A percentile compares a stretch with the other conserved stretches of the same genome.
Conservation (phyloP, 495 filamentous ascomycete genomes). For the Penicillium silybi region DNA sequence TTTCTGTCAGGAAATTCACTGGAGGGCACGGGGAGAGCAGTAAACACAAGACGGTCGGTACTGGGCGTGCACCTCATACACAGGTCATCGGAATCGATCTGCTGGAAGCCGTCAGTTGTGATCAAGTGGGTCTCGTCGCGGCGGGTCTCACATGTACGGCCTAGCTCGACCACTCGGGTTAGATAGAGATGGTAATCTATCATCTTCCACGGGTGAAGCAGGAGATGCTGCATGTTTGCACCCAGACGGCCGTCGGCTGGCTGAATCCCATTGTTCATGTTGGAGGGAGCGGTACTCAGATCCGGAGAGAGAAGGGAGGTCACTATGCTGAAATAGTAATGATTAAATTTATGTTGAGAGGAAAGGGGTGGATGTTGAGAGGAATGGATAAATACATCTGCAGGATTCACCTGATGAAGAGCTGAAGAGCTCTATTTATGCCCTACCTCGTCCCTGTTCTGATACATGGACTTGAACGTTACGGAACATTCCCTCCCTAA, state of each 20-base stretch:
- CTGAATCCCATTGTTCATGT: no score
- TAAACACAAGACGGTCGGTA: slow-evolving; percentile 18
- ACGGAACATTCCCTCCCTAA: neutral
- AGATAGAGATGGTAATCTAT: slow-evolving; percentile 38
- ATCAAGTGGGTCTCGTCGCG: slow-evolving; percentile 20
- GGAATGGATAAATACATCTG: neutral
- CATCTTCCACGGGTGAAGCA: slow-evolving; percentile 29
- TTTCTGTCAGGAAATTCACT: slow-evolving; percentile 7
- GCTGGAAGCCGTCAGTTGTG: slow-evolving; percentile 23
- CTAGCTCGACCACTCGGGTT: slow-evolving; percentile 14
- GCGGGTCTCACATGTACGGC: slow-evolving; percentile 9
- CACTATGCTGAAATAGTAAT: no score
- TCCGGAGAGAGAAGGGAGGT: no score
- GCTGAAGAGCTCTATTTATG: neutral
- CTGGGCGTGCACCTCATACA: neutral
- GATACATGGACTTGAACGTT: neutral
- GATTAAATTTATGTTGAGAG: no score
- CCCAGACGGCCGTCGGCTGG: no score
- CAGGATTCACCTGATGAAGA: neutral
- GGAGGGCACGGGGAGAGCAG: slow-evolving; percentile 26
- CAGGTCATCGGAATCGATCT: slow-evolving; percentile 10
- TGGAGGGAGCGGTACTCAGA: no score
- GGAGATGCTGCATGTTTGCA: no score
- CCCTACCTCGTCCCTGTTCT: neutral
- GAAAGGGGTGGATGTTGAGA: neutral